These are phyloP conservation scores for Calonectria crousiana DNA, from an alignment of 2,329 filamentous ascomycete species.

Conservation along the genomic window DNA sequence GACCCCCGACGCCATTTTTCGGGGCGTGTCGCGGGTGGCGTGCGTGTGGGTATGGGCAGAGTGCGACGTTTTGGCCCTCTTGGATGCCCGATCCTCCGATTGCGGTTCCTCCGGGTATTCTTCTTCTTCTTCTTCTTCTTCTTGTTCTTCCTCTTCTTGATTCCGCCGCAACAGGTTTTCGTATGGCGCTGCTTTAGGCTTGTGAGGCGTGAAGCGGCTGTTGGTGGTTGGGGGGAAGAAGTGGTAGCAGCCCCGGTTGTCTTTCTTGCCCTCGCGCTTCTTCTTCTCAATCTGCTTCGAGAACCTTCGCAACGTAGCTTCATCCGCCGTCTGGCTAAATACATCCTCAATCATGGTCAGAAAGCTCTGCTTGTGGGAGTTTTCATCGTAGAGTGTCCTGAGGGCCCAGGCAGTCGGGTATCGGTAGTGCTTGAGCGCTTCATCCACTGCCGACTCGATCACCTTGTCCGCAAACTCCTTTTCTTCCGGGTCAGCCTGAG, in stretches of 20 bases:
- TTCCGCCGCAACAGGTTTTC: slow-evolving; percentile 57
- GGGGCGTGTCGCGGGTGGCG: slow-evolving; percentile 41
- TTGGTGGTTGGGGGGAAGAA: slow-evolving; percentile 64
- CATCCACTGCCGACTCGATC: slow-evolving; percentile 68
- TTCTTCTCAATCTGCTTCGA: slow-evolving; percentile 62
- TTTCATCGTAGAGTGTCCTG: slow-evolving; percentile 71
- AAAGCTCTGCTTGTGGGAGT: slow-evolving; percentile 62
- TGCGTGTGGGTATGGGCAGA: slow-evolving; percentile 34
- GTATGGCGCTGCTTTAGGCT: slow-evolving; percentile 64
- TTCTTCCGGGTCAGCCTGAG: slow-evolving; percentile 46
- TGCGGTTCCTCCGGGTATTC: slow-evolving; percentile 24
- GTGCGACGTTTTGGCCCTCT: slow-evolving; percentile 52
- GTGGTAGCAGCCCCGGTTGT: slow-evolving; percentile 64
- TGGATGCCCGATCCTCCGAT: slow-evolving; percentile 47
- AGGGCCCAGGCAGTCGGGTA: slow-evolving; percentile 74
- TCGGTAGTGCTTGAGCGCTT: slow-evolving; percentile 67
- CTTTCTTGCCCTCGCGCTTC: slow-evolving; percentile 69
- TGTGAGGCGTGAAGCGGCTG: slow-evolving; percentile 56
- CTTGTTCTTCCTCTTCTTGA: slow-evolving; percentile 27
- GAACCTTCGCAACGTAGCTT: slow-evolving; percentile 65
- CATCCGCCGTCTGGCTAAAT: slow-evolving; percentile 68
- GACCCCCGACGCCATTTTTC: slow-evolving; percentile 41
- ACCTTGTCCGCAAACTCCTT: slow-evolving; percentile 64
- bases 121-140: neutral
- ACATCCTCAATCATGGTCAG: slow-evolving; percentile 70